Evolutionary conservation across 2,329 filamentous ascomycete genomes (phyloP).

Genomic region (Biscogniauxia sp.): DNA sequence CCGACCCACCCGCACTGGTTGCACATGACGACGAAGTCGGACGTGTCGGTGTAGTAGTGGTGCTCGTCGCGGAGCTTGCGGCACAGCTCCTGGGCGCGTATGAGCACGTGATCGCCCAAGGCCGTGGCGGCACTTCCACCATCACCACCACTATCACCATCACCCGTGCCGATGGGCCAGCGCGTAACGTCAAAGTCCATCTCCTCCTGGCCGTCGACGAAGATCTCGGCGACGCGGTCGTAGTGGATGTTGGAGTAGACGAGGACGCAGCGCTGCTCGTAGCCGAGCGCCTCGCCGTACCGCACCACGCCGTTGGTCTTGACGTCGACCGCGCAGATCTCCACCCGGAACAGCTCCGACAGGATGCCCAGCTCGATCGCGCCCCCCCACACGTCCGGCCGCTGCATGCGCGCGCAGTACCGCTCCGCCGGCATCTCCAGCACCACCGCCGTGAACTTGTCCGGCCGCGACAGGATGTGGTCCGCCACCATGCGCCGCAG

Average conservation of each 20-base stretch:
- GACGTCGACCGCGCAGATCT: conserved; percentile 84
- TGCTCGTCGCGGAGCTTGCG: conserved; percentile 61
- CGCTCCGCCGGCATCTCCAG: conserved; percentile 67
- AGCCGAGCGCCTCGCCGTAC: conserved; percentile 70
- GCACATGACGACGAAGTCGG: conserved; percentile 75
- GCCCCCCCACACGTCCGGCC: conserved; percentile 83
- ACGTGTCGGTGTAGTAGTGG: conserved; percentile 88
- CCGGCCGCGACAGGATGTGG: conserved; percentile 70
- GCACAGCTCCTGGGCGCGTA: conserved; percentile 64
- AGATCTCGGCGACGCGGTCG: conserved; percentile 78
- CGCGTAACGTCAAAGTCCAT: conserved; percentile 70
- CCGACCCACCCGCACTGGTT: conserved; percentile 69
- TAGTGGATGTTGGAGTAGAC: conserved; percentile 95
- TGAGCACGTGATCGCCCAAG: conserved; percentile 61
- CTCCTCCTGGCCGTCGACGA: conserved; percentile 54
- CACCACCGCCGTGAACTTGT: conserved; percentile 72
- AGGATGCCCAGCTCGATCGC: conserved; percentile 87
- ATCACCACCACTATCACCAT: no score
- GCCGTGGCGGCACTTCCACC: conserved; percentile 27
- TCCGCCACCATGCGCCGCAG: conserved; percentile 76
- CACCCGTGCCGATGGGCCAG: conserved; percentile 43
- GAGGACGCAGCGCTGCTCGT: conserved; percentile 66
- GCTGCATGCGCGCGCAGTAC: conserved; percentile 81
- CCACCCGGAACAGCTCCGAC: conserved; percentile 78
- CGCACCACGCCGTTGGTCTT: conserved; percentile 46